phyloP scores from a whole-genome alignment of 2,329 filamentous ascomycete species.

The Endocalyx cinctus region DNA sequence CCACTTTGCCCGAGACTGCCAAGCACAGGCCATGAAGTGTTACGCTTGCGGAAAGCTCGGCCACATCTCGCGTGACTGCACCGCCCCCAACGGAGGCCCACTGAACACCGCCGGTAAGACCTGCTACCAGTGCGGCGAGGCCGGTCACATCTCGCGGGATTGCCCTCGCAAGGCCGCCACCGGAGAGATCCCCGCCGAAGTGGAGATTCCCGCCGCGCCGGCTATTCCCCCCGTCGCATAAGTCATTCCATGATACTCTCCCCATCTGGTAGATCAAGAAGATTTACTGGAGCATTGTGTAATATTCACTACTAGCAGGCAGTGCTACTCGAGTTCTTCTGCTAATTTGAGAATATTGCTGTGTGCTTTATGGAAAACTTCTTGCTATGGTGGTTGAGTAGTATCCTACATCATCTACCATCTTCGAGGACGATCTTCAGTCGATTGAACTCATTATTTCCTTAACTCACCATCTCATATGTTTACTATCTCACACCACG shows the following conservation, averaged over 20 bases:
- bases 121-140: slow-evolving; percentile 95
- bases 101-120: slow-evolving; percentile 96
- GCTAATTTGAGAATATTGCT: too few relatives aligned
- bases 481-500: too few relatives aligned
- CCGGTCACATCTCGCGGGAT: slow-evolving; percentile 93
- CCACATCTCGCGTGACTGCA: slow-evolving; percentile 92
- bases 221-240: slow-evolving; percentile 28
- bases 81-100: slow-evolving; percentile 90
- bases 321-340: too few relatives aligned
- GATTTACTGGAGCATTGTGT: too few relatives aligned
- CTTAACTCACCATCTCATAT: too few relatives aligned
- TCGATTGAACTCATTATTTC: too few relatives aligned
- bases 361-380: too few relatives aligned
- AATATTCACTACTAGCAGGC: too few relatives aligned
- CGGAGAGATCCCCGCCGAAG: slow-evolving; percentile 39
- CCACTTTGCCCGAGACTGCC: slow-evolving; percentile 97
- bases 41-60: slow-evolving; percentile 95
- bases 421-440: too few relatives aligned
- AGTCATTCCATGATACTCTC: slow-evolving; percentile 2
- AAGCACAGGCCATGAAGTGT: slow-evolving; percentile 98
- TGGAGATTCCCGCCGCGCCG: slow-evolving; percentile 22
- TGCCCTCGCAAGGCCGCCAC: slow-evolving; percentile 69
- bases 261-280: background rate
- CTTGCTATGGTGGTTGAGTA: too few relatives aligned
- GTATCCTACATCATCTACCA: too few relatives aligned